Evolutionary conservation across 768 basidiomycete genomes (phyloP), one percentile per base, ranked within the genome.

Genomic region (Pisolithus albus): DNA sequence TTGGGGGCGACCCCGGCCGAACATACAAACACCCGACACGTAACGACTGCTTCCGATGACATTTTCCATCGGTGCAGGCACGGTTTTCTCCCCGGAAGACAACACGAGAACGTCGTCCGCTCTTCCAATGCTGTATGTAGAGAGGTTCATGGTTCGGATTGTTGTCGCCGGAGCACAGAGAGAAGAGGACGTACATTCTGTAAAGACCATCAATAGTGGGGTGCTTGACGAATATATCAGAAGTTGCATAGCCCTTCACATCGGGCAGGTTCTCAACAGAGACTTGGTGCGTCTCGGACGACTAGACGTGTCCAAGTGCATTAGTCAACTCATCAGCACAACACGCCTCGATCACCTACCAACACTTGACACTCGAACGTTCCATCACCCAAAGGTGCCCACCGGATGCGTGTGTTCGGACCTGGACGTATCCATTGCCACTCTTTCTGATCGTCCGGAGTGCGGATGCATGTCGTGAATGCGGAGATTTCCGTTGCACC

Each of bases 201-300:
- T 65, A 81, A 15, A 68, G 39, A 1, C 71, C 64, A 5, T 69
- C 52, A 26, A 68, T 71, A 0, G 68, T 70, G 0, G 78, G 75
- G 56, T 80, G 79, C 24, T 70, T 68, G 1, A 67, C 52, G 15
- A 80, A 61, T 2, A 79, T 41, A 57, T 79, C 79, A 0, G 65
- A 60, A 1, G 75, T 76, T 2, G 73, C 64, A 43, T 75, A 77
- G 10, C 70, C 75, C 19, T 64, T 61, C 16, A 58, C 55, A 2
- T 75, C 77, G 1, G 69, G 57, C 1, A 72, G 46, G 55, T 78
- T 78, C 42, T 67, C 52, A 9, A 66, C 39, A 0, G 60, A 55
- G 44, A 57, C 1, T 18, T 30, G 38, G 8, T 42, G 24, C 1
- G 32, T 42, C 9, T 50, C 51, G 7, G 34, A 39, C 1, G 52